These are phyloP conservation scores for Trichoderma sp. DNA, from an alignment of 2,329 filamentous ascomycete genomes.

Conservation along the genomic window DNA sequence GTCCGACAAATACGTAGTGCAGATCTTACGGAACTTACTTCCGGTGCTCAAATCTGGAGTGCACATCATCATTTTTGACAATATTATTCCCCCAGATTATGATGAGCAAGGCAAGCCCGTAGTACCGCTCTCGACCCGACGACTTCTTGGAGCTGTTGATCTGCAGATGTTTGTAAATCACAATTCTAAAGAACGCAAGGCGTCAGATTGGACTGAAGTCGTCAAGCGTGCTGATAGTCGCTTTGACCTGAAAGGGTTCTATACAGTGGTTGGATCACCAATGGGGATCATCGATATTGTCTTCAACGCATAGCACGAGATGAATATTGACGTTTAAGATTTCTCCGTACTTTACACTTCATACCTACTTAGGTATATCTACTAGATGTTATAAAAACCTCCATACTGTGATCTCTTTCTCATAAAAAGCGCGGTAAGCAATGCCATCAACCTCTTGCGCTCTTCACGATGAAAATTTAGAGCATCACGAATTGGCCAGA, in stretches of 20 bases:
- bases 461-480: background rate
- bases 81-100: background rate
- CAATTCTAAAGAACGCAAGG: background rate
- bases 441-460: background rate
- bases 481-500: no score
- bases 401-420: background rate
- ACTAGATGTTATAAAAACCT: background rate
- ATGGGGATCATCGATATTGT: background rate
- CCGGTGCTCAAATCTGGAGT: background rate
- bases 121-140: background rate
- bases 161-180: background rate
- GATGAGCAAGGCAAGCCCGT: background rate
- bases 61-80: background rate
- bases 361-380: background rate
- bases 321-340: background rate
- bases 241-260: background rate
- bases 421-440: background rate
- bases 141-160: background rate
- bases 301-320: background rate
- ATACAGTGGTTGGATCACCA: background rate
- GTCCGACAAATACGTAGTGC: background rate
- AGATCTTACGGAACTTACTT: background rate
- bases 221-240: background rate
- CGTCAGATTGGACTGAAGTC: background rate
- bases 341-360: background rate